Base-by-base conservation (phyloP, 441 rosid species). In the Populus hybrid region DNA sequence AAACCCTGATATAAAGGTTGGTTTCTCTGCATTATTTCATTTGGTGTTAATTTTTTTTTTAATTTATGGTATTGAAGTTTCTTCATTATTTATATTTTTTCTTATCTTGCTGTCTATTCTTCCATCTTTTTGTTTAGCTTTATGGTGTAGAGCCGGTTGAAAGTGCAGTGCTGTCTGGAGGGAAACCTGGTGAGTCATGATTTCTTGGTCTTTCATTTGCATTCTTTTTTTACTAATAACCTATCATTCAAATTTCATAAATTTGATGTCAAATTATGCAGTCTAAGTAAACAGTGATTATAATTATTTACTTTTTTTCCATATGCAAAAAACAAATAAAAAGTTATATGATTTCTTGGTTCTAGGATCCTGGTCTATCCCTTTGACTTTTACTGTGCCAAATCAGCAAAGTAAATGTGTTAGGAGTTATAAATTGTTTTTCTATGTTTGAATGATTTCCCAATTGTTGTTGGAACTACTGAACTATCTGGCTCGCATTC, bases 151-250 rank as follows among this genome's bases (percentile, higher is more conserved):
- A 89, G 73, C 92, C 91, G 11, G 89, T 50, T 70, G 91, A 91
- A 85, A 91, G 93, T 78, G 86, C 93, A n/a, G 74, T 91, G 38
- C 72, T 91, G 74, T 83, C 80, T 74, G 93, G 92, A 69, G 90
- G 92, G 69, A 84, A 82, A 68, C 91, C 91, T 71, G 91, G 93
- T 91, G 36, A 84, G 86, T 73, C 65, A 36, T 77, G 69, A 59
- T 29, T 61, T 1, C 20, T 38, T 24, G 26, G 40, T 45, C 72
- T 45, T 81, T 29, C 20, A 16, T 73, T 69, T 61, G 21, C 8
- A 20, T 64, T 29, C 9, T 72, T 72, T 65, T 53, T 24, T 50
- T 28, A 9, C 65, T 76, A 8, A 28, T 7, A 29, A n/a, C 5
- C 20, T 45, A 12, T 53, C 14, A 68, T 33, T 53, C 16, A 20